phyloP scores from a whole-genome alignment of 371 early-diverging fungal genomes.

The Encephalitozoon romaleae region DNA sequence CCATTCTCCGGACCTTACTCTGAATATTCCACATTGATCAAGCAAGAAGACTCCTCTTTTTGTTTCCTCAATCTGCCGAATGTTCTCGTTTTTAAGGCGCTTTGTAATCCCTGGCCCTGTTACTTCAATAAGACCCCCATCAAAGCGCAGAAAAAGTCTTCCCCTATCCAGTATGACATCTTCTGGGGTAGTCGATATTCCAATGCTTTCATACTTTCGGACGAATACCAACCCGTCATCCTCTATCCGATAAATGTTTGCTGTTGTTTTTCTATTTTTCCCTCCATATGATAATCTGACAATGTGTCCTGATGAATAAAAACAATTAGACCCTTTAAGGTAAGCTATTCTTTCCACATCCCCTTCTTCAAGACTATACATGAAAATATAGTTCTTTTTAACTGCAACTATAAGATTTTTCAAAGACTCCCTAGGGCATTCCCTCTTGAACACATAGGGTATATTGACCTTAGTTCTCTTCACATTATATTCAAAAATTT shows the following conservation, averaged over 20 bases:
- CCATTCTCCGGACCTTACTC: not conserved
- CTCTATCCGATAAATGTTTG: not conserved
- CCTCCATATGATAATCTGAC: not conserved
- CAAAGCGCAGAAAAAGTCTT: not conserved
- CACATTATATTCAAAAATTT: not conserved
- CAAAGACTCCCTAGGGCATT: not conserved
- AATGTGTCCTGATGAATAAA: not conserved
- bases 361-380: not conserved
- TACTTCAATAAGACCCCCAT: conserved; percentile 2
- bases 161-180: not conserved
- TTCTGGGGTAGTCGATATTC: not conserved
- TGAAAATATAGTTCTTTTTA: not conserved
- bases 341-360: not conserved
- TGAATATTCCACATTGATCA: conserved; percentile 6
- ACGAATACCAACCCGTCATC: not conserved
- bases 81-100: not conserved
- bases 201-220: not conserved
- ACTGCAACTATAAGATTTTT: not conserved
- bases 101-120: not conserved
- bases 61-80: conserved; percentile 2
- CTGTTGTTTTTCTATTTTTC: not conserved
- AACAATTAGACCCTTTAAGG: not conserved
- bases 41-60: not conserved
- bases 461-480: not conserved
- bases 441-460: not conserved